phyloP scores from a whole-genome alignment of 2,329 filamentous ascomycete species.

The Cladosporium sp. region DNA sequence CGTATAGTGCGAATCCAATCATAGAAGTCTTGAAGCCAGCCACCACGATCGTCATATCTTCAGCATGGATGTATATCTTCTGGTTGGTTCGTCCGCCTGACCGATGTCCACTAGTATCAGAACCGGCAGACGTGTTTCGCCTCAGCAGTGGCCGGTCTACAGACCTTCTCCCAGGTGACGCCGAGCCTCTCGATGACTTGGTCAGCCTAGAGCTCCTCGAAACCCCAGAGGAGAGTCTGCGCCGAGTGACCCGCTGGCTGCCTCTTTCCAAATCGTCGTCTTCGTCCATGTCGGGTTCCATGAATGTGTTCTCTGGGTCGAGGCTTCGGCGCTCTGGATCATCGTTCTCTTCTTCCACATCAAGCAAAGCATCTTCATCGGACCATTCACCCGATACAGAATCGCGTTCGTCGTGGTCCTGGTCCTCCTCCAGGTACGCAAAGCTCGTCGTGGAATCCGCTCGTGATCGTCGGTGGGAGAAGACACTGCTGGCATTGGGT shows the following conservation, averaged over 20 bases:
- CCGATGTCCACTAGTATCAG: conserved; percentile 63
- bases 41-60: conserved; percentile 91
- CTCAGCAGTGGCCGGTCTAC: conserved; percentile 65
- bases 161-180: conserved; percentile 40
- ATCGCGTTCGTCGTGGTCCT: conserved; percentile 50
- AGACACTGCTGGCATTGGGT: conserved; percentile 90
- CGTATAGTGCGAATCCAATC: conserved; percentile 68
- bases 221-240: conserved; percentile 62
- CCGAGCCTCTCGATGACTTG: conserved; percentile 20
- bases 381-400: conserved; percentile 45
- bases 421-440: conserved; percentile 74
- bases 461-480: conserved; percentile 77
- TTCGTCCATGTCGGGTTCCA: conserved; percentile 38
- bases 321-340: conserved; percentile 39
- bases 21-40: conserved; percentile 83
- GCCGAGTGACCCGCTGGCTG: conserved; percentile 41
- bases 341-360: conserved; percentile 47
- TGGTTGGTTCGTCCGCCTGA: conserved; percentile 70
- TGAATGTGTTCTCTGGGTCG: conserved; percentile 38
- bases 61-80: conserved; percentile 89
- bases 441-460: conserved; percentile 87
- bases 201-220: conserved; percentile 25
- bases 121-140: conserved; percentile 68
- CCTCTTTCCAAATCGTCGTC: conserved; percentile 24
- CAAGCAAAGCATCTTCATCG: conserved; percentile 53